Percentiles rank a stretch among this genome's conserved stretches.
phyloP scores from a whole-genome alignment of 768 basidiomycete genomes.

The Pleurotus ostreatus region DNA sequence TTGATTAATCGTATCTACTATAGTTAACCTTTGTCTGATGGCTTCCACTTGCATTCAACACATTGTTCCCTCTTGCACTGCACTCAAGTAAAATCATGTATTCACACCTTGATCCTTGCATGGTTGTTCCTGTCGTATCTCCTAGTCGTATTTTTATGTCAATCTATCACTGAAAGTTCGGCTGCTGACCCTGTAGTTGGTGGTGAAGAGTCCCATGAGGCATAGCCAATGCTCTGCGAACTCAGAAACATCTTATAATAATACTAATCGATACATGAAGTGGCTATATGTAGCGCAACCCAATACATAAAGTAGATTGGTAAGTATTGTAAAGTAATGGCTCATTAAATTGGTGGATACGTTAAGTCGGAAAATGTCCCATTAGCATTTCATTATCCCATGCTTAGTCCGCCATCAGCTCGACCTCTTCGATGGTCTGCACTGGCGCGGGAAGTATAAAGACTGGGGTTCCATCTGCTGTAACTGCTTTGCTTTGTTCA shows the following conservation, averaged over 20 bases:
- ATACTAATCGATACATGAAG: slow-evolving; percentile 6
- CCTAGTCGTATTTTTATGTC: slow-evolving; percentile 1
- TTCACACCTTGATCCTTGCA: background rate
- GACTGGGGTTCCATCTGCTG: slow-evolving; percentile 21
- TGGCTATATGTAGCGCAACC: background rate
- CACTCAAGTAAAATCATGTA: slow-evolving; percentile 6
- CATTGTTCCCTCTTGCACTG: background rate
- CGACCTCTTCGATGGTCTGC: slow-evolving; percentile 44
- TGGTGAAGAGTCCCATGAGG: too few relatives aligned
- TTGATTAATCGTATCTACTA: slow-evolving; percentile 20
- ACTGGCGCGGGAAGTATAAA: slow-evolving; percentile 29
- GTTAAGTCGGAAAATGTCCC: too few relatives aligned
- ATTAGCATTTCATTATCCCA: too few relatives aligned
- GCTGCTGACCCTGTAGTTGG: background rate
- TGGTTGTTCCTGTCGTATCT: background rate
- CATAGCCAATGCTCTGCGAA: too few relatives aligned
- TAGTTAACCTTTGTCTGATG: background rate
- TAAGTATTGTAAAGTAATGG: too few relatives aligned
- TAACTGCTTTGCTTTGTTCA: slow-evolving; percentile 22
- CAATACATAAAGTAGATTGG: background rate
- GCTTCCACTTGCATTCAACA: background rate
- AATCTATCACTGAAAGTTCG: background rate
- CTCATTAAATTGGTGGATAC: too few relatives aligned
- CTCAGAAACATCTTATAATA: background rate
- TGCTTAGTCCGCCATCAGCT: slow-evolving; percentile 17